phyloP scores from a whole-genome alignment of 768 basidiomycete species.

The Lentinula aciculospora region DNA sequence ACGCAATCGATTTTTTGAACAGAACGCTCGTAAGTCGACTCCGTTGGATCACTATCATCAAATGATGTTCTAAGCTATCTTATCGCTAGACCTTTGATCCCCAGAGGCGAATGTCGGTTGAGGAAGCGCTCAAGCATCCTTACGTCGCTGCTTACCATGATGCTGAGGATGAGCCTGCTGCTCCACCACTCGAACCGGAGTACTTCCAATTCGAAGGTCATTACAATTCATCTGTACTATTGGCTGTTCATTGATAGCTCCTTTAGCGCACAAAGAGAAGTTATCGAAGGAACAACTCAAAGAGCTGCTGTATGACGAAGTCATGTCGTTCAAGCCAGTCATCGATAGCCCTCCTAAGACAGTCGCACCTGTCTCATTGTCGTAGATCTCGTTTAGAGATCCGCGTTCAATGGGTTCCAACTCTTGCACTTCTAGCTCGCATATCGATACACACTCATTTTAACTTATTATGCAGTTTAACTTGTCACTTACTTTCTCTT shows the following conservation, averaged over 20 bases:
- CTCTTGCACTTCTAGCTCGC: background rate
- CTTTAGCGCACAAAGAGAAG: conserved; percentile 52
- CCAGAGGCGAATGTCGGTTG: conserved; percentile 77
- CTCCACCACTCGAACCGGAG: conserved; percentile 71
- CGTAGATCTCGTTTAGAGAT: background rate
- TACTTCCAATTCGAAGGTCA: conserved; percentile 87
- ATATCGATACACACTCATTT: background rate
- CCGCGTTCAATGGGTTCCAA: background rate
- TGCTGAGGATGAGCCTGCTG: conserved; percentile 83
- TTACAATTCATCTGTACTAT: background rate
- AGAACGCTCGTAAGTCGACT: conserved; percentile 53
- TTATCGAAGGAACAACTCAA: conserved; percentile 79
- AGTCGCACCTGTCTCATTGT: background rate
- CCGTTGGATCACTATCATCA: background rate
- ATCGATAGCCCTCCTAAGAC: conserved; percentile 32
- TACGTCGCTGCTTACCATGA: conserved; percentile 83
- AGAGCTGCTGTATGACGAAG: conserved; percentile 79
- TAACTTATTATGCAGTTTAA: conserved; percentile 1
- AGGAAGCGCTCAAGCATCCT: conserved; percentile 78
- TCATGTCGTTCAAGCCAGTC: conserved; percentile 65
- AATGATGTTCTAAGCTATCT: background rate
- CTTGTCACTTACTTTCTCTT: background rate
- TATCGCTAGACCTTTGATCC: conserved; percentile 72
- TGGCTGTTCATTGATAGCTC: background rate
- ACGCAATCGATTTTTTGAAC: conserved; percentile 67